These are phyloP conservation scores for Staphylotrichum longicolle DNA, from an alignment of 495 filamentous ascomycete species.

Conservation along the genomic window DNA sequence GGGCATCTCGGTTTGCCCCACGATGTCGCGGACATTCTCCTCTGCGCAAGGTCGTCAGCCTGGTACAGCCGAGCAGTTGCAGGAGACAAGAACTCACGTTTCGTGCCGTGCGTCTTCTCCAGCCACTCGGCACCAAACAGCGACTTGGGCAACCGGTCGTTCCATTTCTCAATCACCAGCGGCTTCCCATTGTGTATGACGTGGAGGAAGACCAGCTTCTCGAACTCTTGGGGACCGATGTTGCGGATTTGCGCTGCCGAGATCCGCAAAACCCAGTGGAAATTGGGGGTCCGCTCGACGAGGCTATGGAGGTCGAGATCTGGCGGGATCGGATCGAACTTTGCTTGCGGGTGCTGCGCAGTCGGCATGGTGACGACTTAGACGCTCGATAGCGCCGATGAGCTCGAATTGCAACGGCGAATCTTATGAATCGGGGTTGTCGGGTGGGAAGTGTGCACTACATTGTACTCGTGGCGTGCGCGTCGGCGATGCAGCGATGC, in stretches of 20 bases:
- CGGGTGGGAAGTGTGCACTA: no score
- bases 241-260: slow-evolving; percentile 69
- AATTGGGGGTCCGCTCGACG: slow-evolving; percentile 75
- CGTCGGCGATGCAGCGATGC: no score
- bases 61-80: not conserved
- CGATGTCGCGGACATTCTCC: slow-evolving; percentile 72
- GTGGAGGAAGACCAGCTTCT: slow-evolving; percentile 72
- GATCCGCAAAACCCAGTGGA: slow-evolving; percentile 75
- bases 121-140: slow-evolving; percentile 83
- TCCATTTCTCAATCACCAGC: slow-evolving; percentile 84
- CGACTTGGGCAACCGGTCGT: slow-evolving; percentile 59
- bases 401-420: not conserved
- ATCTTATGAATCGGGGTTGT: no score
- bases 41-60: slow-evolving; percentile 32
- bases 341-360: slow-evolving; percentile 61
- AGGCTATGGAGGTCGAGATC: slow-evolving; percentile 71
- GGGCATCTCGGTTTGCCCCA: slow-evolving; percentile 61
- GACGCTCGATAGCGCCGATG: not conserved
- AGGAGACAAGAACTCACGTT: slow-evolving; percentile 52
- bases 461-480: no score
- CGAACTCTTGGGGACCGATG: slow-evolving; percentile 69
- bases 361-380: slow-evolving; percentile 58
- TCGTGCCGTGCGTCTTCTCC: slow-evolving; percentile 64
- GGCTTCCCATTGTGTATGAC: slow-evolving; percentile 83
- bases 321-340: slow-evolving; percentile 82